A percentile compares a stretch with the other conserved stretches of the same genome.
Conservation (phyloP, 192 early-diverging fungal species). For the Glomus cerebriforme region DNA sequence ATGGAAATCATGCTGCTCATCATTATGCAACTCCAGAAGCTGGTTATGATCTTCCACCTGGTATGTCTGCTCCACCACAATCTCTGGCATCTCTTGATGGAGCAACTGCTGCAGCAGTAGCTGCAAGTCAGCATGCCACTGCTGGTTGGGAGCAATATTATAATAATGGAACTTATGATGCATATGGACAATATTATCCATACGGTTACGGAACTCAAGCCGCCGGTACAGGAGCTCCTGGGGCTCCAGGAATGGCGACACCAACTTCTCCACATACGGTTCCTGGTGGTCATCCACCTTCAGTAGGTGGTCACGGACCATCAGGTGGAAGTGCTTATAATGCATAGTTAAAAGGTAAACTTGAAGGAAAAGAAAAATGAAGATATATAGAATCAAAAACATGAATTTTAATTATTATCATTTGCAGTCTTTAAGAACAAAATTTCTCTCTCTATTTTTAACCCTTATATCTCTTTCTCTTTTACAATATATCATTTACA, state of each 20-base stretch:
- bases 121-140: conserved; percentile 2
- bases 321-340: not conserved
- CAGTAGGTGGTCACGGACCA: not conserved
- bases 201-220: conserved; percentile 22
- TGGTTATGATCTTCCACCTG: conserved; percentile 33
- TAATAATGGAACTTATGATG: conserved; percentile 28
- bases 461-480: not conserved
- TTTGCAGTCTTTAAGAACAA: not conserved
- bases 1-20: conserved; percentile 17
- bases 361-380: not conserved
- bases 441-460: not conserved
- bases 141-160: conserved; percentile 25
- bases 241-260: not conserved
- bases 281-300: conserved; percentile 4
- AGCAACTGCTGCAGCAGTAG: conserved; percentile 25
- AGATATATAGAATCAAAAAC: not conserved
- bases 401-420: not conserved
- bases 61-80: conserved; percentile 31
- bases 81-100: conserved; percentile 29
- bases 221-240: conserved; percentile 7
- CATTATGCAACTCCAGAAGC: conserved; percentile 30
- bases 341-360: not conserved
- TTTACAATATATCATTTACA: not conserved
- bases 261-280: not conserved
- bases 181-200: conserved; percentile 29